Conservation (phyloP, 73 alveolate genomes). For the Blepharisma japonicum region DNA sequence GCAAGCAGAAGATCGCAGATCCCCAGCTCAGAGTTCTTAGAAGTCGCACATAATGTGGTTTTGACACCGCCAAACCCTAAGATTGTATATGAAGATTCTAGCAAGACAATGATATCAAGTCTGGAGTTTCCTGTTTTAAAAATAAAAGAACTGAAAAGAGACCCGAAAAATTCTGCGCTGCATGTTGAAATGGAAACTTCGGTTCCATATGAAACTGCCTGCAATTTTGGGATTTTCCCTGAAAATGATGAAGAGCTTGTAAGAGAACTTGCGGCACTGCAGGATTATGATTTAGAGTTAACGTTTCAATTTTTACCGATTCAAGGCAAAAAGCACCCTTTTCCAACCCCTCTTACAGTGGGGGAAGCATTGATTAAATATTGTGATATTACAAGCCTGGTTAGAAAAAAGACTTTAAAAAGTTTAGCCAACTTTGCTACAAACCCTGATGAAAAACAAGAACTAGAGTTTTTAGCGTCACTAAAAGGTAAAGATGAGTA, state of each 20-base stretch:
- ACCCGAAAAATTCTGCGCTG: neutral
- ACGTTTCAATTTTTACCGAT: neutral
- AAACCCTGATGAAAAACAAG: neutral
- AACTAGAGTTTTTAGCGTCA: neutral
- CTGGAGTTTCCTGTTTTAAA: neutral
- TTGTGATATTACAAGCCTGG: neutral
- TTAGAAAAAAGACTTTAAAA: constrained; percentile 1
- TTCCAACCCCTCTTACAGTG: neutral
- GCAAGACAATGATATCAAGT: neutral
- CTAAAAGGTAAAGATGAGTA: constrained; percentile 1
- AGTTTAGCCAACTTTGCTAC: neutral
- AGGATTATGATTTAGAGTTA: neutral
- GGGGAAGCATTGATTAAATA: neutral
- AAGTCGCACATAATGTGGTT: neutral
- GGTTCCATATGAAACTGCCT: neutral
- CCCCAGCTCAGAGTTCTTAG: neutral
- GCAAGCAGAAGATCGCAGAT: neutral
- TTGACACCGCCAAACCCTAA: neutral
- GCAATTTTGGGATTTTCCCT: constrained; percentile 3
- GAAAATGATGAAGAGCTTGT: constrained; percentile 12
- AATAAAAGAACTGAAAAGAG: constrained; percentile 1
- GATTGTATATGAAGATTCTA: neutral
- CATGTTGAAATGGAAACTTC: neutral
- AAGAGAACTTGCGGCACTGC: neutral
- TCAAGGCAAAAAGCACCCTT: neutral